These are phyloP conservation scores for Adansonia gregorii DNA, from an alignment of 441 rosid genomes.

Conservation along the genomic window DNA sequence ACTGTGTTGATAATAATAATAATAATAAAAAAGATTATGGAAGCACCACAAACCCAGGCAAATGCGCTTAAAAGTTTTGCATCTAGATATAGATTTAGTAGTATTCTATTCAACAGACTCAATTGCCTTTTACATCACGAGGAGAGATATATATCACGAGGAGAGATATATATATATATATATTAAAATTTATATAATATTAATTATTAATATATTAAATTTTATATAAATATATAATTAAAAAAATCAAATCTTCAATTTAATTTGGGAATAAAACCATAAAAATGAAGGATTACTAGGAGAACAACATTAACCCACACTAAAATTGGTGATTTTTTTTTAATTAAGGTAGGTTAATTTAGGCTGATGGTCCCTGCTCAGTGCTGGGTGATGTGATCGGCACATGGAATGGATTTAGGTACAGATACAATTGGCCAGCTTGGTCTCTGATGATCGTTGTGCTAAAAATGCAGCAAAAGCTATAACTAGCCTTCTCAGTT, in stretches of 20 bases:
- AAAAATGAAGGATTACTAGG: background rate
- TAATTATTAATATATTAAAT: too few relatives aligned
- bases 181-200: too few relatives aligned
- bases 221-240: too few relatives aligned
- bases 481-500: background rate
- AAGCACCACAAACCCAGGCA: conserved; percentile 21
- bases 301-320: background rate
- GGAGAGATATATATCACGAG: too few relatives aligned
- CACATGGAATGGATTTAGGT: background rate
- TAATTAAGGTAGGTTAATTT: background rate
- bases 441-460: background rate
- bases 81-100: background rate
- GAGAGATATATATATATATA: too few relatives aligned
- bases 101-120: background rate
- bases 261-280: background rate
- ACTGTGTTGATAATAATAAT: background rate
- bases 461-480: background rate
- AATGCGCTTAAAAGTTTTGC: conserved; percentile 12
- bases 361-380: background rate
- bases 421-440: background rate
- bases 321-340: background rate
- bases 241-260: too few relatives aligned
- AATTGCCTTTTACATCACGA: too few relatives aligned
- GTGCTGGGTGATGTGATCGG: background rate
- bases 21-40: background rate